Conservation (phyloP, 225 moss, liverwort and hornwort genomes). For the Lunularia cruciata region DNA sequence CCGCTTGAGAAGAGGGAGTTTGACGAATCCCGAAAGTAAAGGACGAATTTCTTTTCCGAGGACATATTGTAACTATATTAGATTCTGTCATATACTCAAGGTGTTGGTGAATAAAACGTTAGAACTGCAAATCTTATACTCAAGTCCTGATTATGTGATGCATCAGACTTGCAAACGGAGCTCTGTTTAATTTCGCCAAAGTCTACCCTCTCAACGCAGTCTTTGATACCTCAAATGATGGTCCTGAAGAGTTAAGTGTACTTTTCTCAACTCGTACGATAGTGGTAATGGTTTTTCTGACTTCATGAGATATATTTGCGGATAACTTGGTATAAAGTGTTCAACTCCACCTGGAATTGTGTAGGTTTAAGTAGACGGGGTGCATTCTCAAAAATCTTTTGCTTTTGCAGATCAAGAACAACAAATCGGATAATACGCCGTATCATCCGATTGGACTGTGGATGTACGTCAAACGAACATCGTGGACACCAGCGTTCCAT, state of each 20-base stretch:
- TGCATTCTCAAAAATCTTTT: neutral
- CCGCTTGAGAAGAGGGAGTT: slow-evolving; percentile 94
- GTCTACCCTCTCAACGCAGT: slow-evolving; percentile 95
- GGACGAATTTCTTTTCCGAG: neutral
- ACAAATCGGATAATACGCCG: slow-evolving; percentile 95
- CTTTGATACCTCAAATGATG: slow-evolving; percentile 86
- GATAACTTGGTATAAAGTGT: no score
- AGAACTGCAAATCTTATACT: no score
- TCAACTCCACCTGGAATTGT: neutral
- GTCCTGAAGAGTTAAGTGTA: slow-evolving; percentile 78
- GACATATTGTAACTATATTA: no score
- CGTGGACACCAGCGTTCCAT: no score
- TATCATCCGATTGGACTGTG: slow-evolving; percentile 83
- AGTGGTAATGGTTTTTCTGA: no score
- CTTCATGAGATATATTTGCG: no score
- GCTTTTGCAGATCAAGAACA: slow-evolving; percentile 74
- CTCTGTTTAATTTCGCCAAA: slow-evolving; percentile 69
- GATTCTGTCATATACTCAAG: no score
- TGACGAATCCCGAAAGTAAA: slow-evolving; percentile 79
- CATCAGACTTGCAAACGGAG: slow-evolving; percentile 77
- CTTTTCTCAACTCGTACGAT: neutral
- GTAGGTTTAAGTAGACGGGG: neutral
- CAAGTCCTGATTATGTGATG: no score
- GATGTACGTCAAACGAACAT: slow-evolving; percentile 51
- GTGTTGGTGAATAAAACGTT: no score